Base-by-base conservation (phyloP, 331 rosid species). In the Acacia pycnantha region DNA sequence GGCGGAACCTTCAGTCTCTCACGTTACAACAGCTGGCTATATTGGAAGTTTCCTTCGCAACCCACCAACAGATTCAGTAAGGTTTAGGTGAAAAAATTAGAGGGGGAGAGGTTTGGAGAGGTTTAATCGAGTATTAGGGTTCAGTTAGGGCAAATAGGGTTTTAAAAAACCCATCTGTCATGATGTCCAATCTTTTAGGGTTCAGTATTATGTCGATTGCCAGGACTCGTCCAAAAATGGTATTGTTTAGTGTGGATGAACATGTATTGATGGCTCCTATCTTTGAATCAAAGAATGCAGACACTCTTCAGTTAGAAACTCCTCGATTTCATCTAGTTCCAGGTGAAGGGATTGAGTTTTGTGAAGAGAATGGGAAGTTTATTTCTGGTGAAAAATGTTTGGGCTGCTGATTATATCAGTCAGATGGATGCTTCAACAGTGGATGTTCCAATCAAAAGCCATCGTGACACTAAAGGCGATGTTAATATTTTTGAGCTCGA, bases 201-300 rank as follows among this genome's bases (percentile, higher is more conserved):
- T n/a, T n/a, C n/a, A n/a, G n/a, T n/a, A n/a, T n/a, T n/a, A n/a
- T 29, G 2, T 29, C 2, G 31, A 2, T 29, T 29, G 1, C 1
- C 2, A 29, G 2, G 31, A 29, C 1, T 15, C 86, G 73, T 78
- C 90, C 97, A 2, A 98, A 88, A 87, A 89, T 92, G 83, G 88
- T 96, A 53, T 82, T 90, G 91, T 93, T 94, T 65, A 93, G 98
- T 89, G 98, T 93, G 73, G 98, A 95, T 83, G 98, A 96, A 78
- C 93, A 84, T 82, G 86, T 86, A 59, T 82, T 92, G 84, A 93
- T 84, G 5, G 97, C 94, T 31, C 97, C 99, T 58, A 93, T 95
- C 85, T 85, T 89, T 19, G 90, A 89, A 78, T 84, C 91, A 46
- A 87, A 89, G 81, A 79, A 80, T 75, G 70, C 81, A 3, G 94